Percentiles rank a stretch among this genome's conserved stretches.
Evolutionary conservation across 108 stramenopile genomes (phyloP).

Genomic region (Cyclotella atomus): DNA sequence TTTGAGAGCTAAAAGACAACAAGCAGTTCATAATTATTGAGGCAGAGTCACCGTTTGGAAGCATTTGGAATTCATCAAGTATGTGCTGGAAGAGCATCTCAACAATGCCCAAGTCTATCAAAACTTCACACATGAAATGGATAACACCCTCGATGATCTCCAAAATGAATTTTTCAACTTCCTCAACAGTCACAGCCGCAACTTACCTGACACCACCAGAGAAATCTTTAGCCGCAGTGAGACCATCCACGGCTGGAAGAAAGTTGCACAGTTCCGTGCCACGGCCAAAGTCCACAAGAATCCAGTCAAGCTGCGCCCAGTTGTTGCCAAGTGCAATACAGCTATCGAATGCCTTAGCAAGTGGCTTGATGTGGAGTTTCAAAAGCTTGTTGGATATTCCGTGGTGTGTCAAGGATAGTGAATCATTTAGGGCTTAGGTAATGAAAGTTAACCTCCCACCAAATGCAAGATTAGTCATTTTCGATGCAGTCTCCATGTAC

Average conservation of each 20-base stretch:
- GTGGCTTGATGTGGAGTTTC: neutral
- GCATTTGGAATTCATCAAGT: neutral
- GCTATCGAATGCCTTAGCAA: neutral
- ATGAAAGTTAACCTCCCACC: neutral
- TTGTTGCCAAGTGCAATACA: neutral
- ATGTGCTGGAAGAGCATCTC: neutral
- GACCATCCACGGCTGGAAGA: neutral
- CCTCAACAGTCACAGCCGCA: neutral
- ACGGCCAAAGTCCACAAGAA: conserved; percentile 15
- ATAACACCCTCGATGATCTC: no score
- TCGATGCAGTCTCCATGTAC: conserved; percentile 2
- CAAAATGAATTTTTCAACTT: neutral
- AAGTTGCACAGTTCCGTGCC: neutral
- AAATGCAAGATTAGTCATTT: neutral
- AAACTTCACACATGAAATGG: neutral
- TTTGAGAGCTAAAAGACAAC: no score
- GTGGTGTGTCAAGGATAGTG: neutral
- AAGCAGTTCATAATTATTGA: no score
- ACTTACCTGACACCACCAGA: neutral
- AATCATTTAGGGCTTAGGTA: neutral
- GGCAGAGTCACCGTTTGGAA: no score
- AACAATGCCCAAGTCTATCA: neutral
- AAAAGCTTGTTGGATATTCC: neutral
- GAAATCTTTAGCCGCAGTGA: neutral
- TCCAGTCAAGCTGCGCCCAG: conserved; percentile 4